A percentile compares a stretch with the other conserved stretches of the same genome.
Conservation (phyloP, 208 protist genomes). For the Trypanosoma vivax region DNA sequence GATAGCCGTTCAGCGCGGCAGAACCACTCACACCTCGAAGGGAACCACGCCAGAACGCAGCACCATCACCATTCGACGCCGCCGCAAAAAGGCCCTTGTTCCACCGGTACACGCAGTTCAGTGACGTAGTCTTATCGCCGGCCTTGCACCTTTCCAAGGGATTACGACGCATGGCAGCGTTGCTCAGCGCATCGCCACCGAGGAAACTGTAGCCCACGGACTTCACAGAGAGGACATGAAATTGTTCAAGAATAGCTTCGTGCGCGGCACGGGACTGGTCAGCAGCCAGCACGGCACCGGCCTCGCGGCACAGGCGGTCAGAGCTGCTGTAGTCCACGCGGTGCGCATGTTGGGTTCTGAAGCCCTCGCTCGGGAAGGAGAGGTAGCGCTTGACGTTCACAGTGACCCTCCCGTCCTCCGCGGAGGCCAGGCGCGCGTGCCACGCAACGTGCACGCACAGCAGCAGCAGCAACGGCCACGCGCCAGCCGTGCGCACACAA, state of each 20-base stretch:
- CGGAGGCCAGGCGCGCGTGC: no score
- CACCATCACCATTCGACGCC: neutral
- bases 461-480: no score
- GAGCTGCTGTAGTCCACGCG: no score
- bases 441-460: no score
- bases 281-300: neutral
- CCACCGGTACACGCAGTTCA: neutral
- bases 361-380: no score
- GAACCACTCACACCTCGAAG: neutral
- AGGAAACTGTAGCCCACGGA: no score
- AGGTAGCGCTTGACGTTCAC: no score
- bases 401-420: no score
- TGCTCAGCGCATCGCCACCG: neutral
- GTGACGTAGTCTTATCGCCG: neutral
- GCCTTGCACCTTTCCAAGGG: neutral
- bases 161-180: neutral
- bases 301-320: no score
- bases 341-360: no score
- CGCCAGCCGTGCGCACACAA: no score
- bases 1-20: neutral
- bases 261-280: neutral
- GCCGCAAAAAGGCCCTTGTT: slow-evolving; percentile 1
- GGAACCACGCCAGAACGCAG: slow-evolving; percentile 3
- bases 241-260: neutral
- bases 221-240: no score